Evolutionary conservation across 2,329 filamentous ascomycete genomes (phyloP).

Genomic region (Claviceps pazoutovae): DNA sequence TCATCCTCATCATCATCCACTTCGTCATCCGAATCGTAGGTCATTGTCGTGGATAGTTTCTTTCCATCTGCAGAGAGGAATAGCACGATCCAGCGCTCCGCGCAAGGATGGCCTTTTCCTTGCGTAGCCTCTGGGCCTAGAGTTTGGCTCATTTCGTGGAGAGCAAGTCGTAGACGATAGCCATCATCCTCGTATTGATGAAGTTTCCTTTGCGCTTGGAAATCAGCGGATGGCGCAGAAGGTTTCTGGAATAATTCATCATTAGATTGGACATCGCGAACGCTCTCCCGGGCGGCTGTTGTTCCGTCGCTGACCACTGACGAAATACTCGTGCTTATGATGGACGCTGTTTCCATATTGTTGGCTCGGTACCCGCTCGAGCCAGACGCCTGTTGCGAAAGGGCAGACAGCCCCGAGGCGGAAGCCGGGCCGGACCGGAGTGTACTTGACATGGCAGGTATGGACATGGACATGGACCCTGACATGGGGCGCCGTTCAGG

Average conservation of each 20-base stretch:
- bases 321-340: constrained; percentile 58
- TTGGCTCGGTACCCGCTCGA: constrained; percentile 23
- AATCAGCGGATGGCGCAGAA: constrained; percentile 36
- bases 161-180: constrained; percentile 48
- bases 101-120: constrained; percentile 62
- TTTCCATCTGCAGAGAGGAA: constrained; percentile 65
- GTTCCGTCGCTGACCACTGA: constrained; percentile 54
- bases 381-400: constrained; percentile 55
- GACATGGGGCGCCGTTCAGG: constrained; percentile 58
- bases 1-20: constrained; percentile 40
- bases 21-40: constrained; percentile 54
- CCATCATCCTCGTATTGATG: constrained; percentile 50
- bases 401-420: constrained; percentile 52
- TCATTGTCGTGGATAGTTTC: constrained; percentile 56
- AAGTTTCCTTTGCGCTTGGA: constrained; percentile 26
- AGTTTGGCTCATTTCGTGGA: constrained; percentile 56
- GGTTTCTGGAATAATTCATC: constrained; percentile 38
- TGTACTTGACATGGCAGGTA: constrained; percentile 46
- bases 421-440: constrained; percentile 54
- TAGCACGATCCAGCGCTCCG: constrained; percentile 70
- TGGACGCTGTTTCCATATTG: constrained; percentile 52
- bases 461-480: constrained; percentile 22
- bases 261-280: constrained; percentile 40
- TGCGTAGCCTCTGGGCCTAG: constrained; percentile 50
- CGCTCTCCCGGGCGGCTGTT: constrained; percentile 50